These are phyloP conservation scores for Hanseniaspora meyeri DNA, from an alignment of 805 yeast genomes.

Conservation along the genomic window DNA sequence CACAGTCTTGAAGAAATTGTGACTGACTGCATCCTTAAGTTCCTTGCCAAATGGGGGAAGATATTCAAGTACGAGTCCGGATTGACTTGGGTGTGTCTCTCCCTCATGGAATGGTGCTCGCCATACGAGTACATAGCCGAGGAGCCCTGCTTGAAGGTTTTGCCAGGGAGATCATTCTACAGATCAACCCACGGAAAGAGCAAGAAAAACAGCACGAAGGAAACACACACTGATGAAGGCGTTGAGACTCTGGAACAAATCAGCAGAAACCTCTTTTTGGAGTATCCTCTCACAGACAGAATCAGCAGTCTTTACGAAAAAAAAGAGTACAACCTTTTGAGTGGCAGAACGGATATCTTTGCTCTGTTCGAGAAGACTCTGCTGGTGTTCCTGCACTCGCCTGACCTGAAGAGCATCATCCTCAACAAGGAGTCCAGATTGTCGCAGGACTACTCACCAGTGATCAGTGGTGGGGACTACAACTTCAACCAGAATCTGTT, in stretches of 20 bases:
- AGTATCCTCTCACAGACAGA: constrained; percentile 1
- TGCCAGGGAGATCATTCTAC: constrained; percentile 13
- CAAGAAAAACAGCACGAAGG: constrained; percentile 19
- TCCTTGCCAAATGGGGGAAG: constrained; percentile 66
- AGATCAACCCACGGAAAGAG: constrained; percentile 8
- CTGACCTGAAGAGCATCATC: constrained; percentile 34
- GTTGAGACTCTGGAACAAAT: not conserved
- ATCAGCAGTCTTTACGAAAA: not conserved
- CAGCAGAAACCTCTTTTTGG: constrained; percentile 6
- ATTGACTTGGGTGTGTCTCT: constrained; percentile 76
- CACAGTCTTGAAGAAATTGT: constrained; percentile 8
- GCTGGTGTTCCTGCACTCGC: constrained; percentile 63
- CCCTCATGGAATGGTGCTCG: constrained; percentile 81
- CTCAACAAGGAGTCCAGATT: constrained; percentile 16
- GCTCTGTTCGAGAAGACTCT: constrained; percentile 66
- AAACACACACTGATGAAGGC: constrained; percentile 9
- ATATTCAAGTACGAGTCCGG: constrained; percentile 69
- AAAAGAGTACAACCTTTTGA: not conserved
- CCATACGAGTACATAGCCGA: constrained; percentile 20
- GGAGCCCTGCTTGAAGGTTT: not conserved
- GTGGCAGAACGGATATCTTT: constrained; percentile 39
- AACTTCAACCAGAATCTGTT: constrained; percentile 29
- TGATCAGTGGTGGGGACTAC: constrained; percentile 27
- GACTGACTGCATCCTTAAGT: constrained; percentile 32
- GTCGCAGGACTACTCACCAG: constrained; percentile 22